Evolutionary conservation across 176 grass and related monocot genomes (phyloP), one percentile per base, ranked within the genome.

Genomic region (Eragrostis nindensis): DNA sequence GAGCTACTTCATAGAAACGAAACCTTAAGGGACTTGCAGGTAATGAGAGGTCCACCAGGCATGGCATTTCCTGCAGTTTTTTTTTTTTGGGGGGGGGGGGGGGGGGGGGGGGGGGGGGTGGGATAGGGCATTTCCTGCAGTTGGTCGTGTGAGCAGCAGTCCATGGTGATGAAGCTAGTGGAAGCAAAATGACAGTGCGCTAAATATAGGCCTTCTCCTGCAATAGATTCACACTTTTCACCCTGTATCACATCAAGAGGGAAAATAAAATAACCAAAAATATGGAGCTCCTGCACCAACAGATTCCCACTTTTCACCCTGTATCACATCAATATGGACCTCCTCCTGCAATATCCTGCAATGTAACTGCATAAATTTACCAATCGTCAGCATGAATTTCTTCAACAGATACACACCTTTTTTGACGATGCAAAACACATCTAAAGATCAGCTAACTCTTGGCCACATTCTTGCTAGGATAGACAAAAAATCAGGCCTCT

Each of bases 301-400:
- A n/a, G n/a, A n/a, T n/a, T n/a, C n/a, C n/a, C n/a, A n/a, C n/a
- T n/a, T n/a, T n/a, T n/a, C n/a, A n/a, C n/a, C n/a, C n/a, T n/a
- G n/a, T n/a, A n/a, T n/a, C n/a, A n/a, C n/a, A n/a, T n/a, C n/a
- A n/a, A n/a, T n/a, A n/a, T n/a, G n/a, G n/a, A n/a, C n/a, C n/a
- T n/a, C n/a, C n/a, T n/a, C n/a, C n/a, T n/a, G n/a, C n/a, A n/a
- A n/a, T n/a, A n/a, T 36, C 2, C 32, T 36, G 32, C 55, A 8
- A 45, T 86, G 45, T 17, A 18, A 71, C n/a, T 54, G 57, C 44
- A 73, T 69, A 32, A 3, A n/a, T 60, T 71, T 85, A n/a, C 70
- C 17, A 21, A 55, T 40, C 27, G 38, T 54, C 60, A 16, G 53
- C 3, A 7, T 64, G 22, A 39, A 40, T 55, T 71, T 39, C 40